Conservation (phyloP, 2,329 filamentous ascomycete species). For the Huntiella omanensis region DNA sequence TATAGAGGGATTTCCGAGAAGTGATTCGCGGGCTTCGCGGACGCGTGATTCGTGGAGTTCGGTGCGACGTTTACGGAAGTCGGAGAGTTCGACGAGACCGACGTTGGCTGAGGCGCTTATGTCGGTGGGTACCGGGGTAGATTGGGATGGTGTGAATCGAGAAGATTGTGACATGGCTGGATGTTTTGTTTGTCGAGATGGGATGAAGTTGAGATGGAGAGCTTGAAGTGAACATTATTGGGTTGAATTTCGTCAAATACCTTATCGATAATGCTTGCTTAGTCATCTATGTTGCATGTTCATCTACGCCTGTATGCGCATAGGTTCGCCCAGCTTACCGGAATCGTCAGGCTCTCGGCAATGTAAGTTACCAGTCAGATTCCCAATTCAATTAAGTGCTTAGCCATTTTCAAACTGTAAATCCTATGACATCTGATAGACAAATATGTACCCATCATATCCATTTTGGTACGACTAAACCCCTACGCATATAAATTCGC, state of each 20-base stretch:
- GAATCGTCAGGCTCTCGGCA: too few species aligned
- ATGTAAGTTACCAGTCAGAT: too few species aligned
- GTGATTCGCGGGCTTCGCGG: slow-evolving; percentile 51
- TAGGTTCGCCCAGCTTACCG: too few species aligned
- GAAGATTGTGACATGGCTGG: background rate
- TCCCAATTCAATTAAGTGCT: too few species aligned
- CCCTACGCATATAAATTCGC: too few species aligned
- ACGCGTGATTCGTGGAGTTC: slow-evolving; percentile 87
- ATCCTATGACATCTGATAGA: too few species aligned
- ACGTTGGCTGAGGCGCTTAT: slow-evolving; percentile 72
- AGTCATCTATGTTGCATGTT: background rate
- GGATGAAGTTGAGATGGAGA: background rate
- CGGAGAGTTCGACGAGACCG: slow-evolving; percentile 75
- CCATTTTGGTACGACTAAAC: too few species aligned
- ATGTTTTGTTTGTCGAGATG: background rate
- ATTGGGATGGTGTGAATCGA: background rate
- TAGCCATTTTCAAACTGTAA: too few species aligned
- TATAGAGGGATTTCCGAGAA: background rate
- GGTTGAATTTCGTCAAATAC: background rate
- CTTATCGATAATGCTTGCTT: background rate
- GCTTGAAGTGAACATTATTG: too few species aligned
- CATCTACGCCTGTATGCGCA: too few species aligned
- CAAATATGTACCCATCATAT: too few species aligned
- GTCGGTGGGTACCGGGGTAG: slow-evolving; percentile 39
- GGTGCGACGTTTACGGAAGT: slow-evolving; percentile 89